These are phyloP conservation scores for Niebla homalea DNA, from an alignment of 495 filamentous ascomycete species.

Conservation along the genomic window DNA sequence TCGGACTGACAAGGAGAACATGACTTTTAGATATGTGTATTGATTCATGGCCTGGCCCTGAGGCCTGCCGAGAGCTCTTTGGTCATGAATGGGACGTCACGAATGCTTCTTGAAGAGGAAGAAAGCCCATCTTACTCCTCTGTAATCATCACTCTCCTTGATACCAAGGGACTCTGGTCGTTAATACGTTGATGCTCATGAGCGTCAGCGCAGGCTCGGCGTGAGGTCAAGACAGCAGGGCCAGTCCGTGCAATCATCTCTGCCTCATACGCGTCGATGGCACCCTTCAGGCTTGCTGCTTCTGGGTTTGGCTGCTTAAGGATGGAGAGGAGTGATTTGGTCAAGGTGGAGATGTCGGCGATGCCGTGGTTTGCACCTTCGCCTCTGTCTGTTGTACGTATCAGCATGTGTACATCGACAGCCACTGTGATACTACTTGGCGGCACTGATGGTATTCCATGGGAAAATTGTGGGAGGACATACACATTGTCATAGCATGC, in stretches of 20 bases:
- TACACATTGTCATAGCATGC: constrained; percentile 48
- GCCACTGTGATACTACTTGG: too few species aligned
- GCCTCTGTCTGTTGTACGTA: constrained; percentile 29
- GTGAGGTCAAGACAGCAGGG: constrained; percentile 39
- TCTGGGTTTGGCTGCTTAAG: not conserved
- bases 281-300: constrained; percentile 14
- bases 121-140: too few species aligned
- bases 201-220: constrained; percentile 50
- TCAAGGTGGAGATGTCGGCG: constrained; percentile 33
- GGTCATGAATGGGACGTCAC: too few species aligned
- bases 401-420: too few species aligned
- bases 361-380: constrained; percentile 50
- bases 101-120: too few species aligned
- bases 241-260: constrained; percentile 36
- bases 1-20: constrained; percentile 30
- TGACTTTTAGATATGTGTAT: constrained; percentile 34
- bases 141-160: too few species aligned
- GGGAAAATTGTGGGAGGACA: too few species aligned
- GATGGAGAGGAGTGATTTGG: constrained; percentile 16
- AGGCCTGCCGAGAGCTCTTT: too few species aligned
- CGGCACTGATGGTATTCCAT: too few species aligned
- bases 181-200: constrained; percentile 27
- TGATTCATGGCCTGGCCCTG: constrained; percentile 13
- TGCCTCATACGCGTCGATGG: constrained; percentile 36
- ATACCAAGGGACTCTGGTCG: too few species aligned